phyloP scores from a whole-genome alignment of 2,329 filamentous ascomycete genomes.

The Fusarium sp. region DNA sequence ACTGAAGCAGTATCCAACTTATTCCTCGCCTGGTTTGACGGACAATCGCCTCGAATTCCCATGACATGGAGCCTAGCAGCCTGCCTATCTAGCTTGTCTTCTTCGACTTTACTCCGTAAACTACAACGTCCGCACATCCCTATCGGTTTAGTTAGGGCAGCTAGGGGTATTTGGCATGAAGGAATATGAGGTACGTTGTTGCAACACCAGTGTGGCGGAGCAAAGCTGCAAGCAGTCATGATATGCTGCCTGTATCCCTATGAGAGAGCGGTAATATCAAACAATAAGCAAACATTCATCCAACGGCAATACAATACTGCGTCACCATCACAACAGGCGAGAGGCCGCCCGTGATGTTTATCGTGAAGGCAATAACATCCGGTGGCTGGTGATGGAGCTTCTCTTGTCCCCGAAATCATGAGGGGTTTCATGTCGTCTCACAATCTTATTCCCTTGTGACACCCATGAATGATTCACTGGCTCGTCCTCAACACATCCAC shows the following conservation, averaged over 20 bases:
- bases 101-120: neutral
- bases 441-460: slow-evolving; percentile 17
- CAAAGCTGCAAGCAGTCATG: slow-evolving; percentile 14
- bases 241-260: slow-evolving; percentile 1
- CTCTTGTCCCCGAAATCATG: neutral
- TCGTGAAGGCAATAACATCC: neutral
- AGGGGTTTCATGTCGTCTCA: slow-evolving; percentile 28
- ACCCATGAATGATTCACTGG: slow-evolving; percentile 22
- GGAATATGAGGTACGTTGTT: neutral
- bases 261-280: neutral
- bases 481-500: slow-evolving; percentile 9
- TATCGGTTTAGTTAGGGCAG: neutral
- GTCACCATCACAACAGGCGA: slow-evolving; percentile 8
- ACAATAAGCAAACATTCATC: neutral
- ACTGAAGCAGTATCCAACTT: neutral
- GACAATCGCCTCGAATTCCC: slow-evolving; percentile 10
- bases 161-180: neutral
- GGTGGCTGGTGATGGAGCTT: slow-evolving; percentile 9
- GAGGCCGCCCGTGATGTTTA: slow-evolving; percentile 26
- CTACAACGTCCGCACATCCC: neutral
- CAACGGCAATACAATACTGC: neutral
- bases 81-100: neutral
- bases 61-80: neutral
- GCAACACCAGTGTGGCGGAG: slow-evolving; percentile 19
- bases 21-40: slow-evolving; percentile 7